Conservation (phyloP, 257 asterid genomes). For the Fraxinus cuspidata region DNA sequence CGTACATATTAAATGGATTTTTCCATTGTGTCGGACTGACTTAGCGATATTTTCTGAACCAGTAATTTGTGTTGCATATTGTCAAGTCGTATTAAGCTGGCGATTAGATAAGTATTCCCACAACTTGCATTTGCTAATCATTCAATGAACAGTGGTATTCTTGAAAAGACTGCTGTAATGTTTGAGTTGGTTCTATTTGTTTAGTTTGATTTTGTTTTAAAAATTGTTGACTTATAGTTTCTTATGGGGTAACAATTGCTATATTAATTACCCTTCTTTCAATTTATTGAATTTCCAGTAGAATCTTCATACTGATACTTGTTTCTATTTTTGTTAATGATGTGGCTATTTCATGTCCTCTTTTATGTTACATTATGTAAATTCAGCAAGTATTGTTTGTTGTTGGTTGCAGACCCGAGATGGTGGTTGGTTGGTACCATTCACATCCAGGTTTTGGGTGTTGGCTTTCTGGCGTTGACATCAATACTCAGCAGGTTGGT, state of each 20-base stretch:
- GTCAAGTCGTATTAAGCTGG: not conserved
- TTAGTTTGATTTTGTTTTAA: not conserved
- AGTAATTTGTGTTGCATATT: not conserved
- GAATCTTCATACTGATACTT: not conserved
- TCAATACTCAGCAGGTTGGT: slow-evolving; percentile 91
- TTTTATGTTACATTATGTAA: slow-evolving; percentile 17
- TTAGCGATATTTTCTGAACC: not conserved
- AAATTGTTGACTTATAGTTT: not conserved
- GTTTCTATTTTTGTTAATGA: not conserved
- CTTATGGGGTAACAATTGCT: not conserved
- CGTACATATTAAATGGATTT: not conserved
- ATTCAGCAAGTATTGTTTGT: slow-evolving; percentile 7
- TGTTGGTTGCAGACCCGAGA: slow-evolving; percentile 77
- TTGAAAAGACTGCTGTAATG: not conserved
- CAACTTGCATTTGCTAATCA: not conserved
- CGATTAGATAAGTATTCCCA: not conserved
- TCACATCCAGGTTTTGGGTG: slow-evolving; percentile 99
- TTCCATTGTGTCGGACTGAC: not conserved
- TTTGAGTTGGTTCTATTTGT: not conserved
- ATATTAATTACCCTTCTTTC: not conserved
- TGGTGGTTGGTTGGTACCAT: slow-evolving; percentile 99
- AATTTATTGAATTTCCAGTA: not conserved
- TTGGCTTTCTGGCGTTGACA: slow-evolving; percentile 99
- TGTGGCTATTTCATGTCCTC: not conserved
- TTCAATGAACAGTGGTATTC: not conserved